Evolutionary conservation across 371 early-diverging fungal species (phyloP), one percentile per base, ranked within the genome.

Genomic region (Syncephalastrum sp.): DNA sequence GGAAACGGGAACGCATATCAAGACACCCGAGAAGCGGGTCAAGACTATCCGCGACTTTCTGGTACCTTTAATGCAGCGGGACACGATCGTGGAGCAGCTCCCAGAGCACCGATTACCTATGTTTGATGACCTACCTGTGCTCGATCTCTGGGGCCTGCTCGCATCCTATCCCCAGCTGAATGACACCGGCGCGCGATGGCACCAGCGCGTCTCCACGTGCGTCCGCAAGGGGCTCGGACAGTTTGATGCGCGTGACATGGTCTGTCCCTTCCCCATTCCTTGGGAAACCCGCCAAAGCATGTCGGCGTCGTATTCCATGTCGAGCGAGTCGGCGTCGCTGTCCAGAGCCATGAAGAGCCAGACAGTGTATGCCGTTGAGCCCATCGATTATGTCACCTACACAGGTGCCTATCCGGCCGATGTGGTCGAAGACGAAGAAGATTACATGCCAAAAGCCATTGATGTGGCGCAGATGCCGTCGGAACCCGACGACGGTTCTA

Each of bases 1-100:
- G 43, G 88, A 87, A 50, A 81, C 74, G 60, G 88, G 88, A 12
- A 82, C 81, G 1, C 86, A 87, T 42, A 79, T 86, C 21, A 79
- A 81, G 57, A 70, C 75, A 6, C 72, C 79, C 23, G 38, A 41
- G n/a, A 52, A 61, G 21, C 44, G 69, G 17, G 46, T 58, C 19
- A 72, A 72, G 42, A 64, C 71, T 21, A 76, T 80, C 27, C 76
- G 72, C 47, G 68, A 73, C 17, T 85, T 87, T 54, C 63, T 73
- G 57, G 85, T 87, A 14, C 87, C 87, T 12, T 65, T 87, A 14
- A 87, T 87, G 86, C 75, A 82, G 38, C 74, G 78, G 14, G 75
- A 83, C 57, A 75, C 80, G 16, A 66, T 83, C 47, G 52, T 82
- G n/a, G 63, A 64, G 17, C 84, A 81, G 56, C 68, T 84, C 45